Evolutionary conservation across 768 basidiomycete genomes (phyloP), one percentile per base, ranked within the genome.

Genomic region (Rhizopogon salebrosus): DNA sequence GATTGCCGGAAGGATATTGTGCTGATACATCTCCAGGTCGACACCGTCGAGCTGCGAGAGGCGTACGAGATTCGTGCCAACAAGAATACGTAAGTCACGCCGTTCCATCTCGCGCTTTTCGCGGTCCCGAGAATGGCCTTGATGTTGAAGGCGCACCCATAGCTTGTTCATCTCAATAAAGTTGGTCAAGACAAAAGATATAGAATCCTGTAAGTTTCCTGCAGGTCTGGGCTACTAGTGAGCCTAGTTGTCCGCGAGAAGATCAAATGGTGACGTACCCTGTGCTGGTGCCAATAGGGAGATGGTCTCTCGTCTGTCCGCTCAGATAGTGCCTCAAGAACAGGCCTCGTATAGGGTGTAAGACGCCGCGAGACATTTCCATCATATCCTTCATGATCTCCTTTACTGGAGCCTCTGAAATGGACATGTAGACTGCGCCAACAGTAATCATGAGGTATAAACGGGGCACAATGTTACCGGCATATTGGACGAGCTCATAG

Each of bases 311-410:
- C 14, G 97, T 98, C 74, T 98, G 95, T 13, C 97, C 95, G 54
- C 90, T 93, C 31, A 98, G 83, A 70, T 98, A 98, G 66, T 99
- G 95, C 24, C 95, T 80, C 34, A 99, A 75, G 72, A 99, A 99
- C 31, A 99, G 74, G 16, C 97, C 97, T 41, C 97, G 80, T 46
- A 94, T 92, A n/a, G 97, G 95, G 67, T 98, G 94, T 57, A 98
- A 78, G 4, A 99, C 93, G 55, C 97, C 97, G 18, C 94, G 78
- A 34, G 93, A 93, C 97, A 98, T 98, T 70, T 99, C 97, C 89
- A 99, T 89, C 95, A 98, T 98, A 70, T 99, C 97, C 78, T 97
- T 98, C 95, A 98, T 99, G 57, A 99, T 93, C 74, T 99, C 95
- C 77, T 94, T 97, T 52, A 98, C 86, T 4, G 95, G 95, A 9